Conservation (phyloP, 805 yeast genomes). For the Candida palmyrensis region DNA sequence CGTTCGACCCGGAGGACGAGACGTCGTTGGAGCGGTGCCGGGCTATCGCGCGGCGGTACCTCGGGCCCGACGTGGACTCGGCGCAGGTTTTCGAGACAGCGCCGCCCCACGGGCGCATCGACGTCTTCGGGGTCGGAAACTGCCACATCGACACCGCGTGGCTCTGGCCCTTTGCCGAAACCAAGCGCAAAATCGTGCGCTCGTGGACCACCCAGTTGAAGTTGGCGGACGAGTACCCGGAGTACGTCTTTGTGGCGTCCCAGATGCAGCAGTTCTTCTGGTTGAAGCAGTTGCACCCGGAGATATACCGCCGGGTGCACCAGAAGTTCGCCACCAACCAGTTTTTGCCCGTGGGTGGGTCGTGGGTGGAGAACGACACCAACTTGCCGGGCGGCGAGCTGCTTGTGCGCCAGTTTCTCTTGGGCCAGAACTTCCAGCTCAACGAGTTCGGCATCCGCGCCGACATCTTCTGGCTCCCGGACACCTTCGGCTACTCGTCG, state of each 20-base stretch:
- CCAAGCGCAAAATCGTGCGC: slow-evolving; percentile 85
- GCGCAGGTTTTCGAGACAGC: slow-evolving; percentile 50
- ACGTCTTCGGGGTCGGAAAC: slow-evolving; percentile 85
- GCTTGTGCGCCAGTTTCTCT: slow-evolving; percentile 76
- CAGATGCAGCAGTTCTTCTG: slow-evolving; percentile 96
- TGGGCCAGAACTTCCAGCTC: slow-evolving; percentile 84
- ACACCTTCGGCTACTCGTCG: slow-evolving; percentile 93
- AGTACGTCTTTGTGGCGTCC: slow-evolving; percentile 89
- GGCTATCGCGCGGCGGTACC: slow-evolving; percentile 51
- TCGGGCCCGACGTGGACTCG: slow-evolving; percentile 65
- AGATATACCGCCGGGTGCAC: slow-evolving; percentile 57
- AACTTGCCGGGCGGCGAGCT: slow-evolving; percentile 95
- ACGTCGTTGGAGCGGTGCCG: slow-evolving; percentile 59
- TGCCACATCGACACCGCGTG: slow-evolving; percentile 98
- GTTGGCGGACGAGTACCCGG: slow-evolving; percentile 82
- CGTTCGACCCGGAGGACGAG: slow-evolving; percentile 69
- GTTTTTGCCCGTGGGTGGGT: slow-evolving; percentile 90
- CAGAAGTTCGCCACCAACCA: slow-evolving; percentile 65
- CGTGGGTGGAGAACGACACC: slow-evolving; percentile 98
- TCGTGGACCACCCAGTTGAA: slow-evolving; percentile 94
- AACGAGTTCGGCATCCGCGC: slow-evolving; percentile 74
- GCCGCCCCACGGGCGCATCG: slow-evolving; percentile 37
- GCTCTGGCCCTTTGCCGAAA: slow-evolving; percentile 99
- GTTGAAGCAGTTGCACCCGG: slow-evolving; percentile 85
- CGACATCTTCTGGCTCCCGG: slow-evolving; percentile 90